Conservation (phyloP, 257 asterid genomes). For the Solanum piurae region DNA sequence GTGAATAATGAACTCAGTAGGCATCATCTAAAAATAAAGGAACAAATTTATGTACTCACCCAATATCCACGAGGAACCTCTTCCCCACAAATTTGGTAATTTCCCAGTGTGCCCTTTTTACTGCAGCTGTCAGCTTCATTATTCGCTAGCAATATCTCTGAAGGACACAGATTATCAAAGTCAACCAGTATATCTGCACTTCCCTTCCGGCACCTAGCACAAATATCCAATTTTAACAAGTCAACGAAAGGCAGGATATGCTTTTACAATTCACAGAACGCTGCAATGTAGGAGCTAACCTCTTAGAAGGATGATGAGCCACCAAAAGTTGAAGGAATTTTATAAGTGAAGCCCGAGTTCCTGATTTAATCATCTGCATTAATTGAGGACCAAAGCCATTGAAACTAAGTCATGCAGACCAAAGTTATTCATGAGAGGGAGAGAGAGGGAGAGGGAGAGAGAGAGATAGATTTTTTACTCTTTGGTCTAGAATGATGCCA, state of each 20-base stretch:
- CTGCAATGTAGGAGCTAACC: constrained; percentile 25
- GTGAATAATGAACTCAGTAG: background rate
- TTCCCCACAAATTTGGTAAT: constrained; percentile 73
- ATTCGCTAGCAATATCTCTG: constrained; percentile 16
- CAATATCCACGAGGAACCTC: constrained; percentile 96
- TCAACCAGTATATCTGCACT: constrained; percentile 84
- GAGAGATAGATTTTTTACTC: constrained; percentile 29
- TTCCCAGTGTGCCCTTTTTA: constrained; percentile 26
- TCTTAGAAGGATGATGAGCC: constrained; percentile 91
- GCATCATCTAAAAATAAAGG: background rate
- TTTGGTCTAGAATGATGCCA: constrained; percentile 58
- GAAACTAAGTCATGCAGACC: background rate
- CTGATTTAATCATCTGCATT: constrained; percentile 73
- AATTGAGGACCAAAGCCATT: background rate
- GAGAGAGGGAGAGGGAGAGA: background rate
- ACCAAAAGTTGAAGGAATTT: constrained; percentile 84
- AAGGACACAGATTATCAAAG: constrained; percentile 49
- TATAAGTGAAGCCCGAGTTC: constrained; percentile 52
- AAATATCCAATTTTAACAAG: background rate
- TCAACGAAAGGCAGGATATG: background rate
- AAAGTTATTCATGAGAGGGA: background rate
- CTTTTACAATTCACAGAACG: background rate
- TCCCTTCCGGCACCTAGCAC: constrained; percentile 85
- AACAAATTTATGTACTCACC: constrained; percentile 35
- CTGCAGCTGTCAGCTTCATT: constrained; percentile 20